Evolutionary conservation across 2,329 filamentous ascomycete species (phyloP).

Genomic region (Clonostachys rhizophaga): DNA sequence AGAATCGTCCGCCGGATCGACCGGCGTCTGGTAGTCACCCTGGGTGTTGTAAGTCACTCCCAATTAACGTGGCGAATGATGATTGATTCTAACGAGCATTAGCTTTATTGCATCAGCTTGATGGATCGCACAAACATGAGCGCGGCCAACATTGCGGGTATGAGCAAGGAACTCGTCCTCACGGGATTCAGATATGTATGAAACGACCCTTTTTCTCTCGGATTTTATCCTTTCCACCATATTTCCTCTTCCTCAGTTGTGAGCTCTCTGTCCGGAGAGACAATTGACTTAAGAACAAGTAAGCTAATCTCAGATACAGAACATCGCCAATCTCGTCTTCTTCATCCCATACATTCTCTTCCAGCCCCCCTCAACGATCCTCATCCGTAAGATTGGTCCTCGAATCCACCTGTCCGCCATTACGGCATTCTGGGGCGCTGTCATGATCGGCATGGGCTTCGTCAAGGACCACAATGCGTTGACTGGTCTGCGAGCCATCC

Average conservation of each 20-base stretch:
- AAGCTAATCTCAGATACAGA: conserved; percentile 22
- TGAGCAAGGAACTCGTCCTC: conserved; percentile 41
- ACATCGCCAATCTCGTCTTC: conserved; percentile 68
- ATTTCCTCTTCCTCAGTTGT: neutral
- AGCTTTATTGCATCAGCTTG: conserved; percentile 63
- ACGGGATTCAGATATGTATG: conserved; percentile 38
- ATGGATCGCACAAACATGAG: conserved; percentile 78
- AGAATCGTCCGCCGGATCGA: conserved; percentile 69
- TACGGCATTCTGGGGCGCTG: conserved; percentile 52
- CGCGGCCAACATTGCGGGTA: conserved; percentile 67
- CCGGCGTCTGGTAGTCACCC: conserved; percentile 54
- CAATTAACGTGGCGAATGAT: no score
- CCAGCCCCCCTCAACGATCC: conserved; percentile 65
- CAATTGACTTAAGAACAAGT: neutral
- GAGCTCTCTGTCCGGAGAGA: neutral
- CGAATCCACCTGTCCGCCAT: conserved; percentile 50
- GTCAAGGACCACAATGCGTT: conserved; percentile 44
- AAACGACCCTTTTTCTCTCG: neutral
- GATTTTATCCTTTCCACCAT: neutral
- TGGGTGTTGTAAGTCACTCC: conserved; percentile 43
- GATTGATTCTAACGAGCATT: no score
- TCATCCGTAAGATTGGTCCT: conserved; percentile 63
- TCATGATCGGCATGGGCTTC: conserved; percentile 65
- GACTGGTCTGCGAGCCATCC: conserved; percentile 49
- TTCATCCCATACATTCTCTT: conserved; percentile 71